phyloP scores from a whole-genome alignment of 768 basidiomycete genomes.

The Naematelia encephala region DNA sequence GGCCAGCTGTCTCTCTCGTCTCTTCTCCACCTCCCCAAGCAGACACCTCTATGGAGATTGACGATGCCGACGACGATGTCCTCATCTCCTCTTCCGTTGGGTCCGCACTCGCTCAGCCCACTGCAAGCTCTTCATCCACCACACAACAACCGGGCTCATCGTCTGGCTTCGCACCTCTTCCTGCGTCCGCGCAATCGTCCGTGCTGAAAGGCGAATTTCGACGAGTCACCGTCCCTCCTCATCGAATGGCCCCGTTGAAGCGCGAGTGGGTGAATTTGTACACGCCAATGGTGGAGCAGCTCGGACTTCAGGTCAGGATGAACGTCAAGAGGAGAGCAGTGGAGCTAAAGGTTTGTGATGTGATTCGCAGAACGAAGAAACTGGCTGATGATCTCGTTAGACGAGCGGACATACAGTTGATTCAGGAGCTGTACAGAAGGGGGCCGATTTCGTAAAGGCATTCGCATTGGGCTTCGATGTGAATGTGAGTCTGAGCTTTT shows the following conservation, averaged over 20 bases:
- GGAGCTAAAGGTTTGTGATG: slow-evolving; percentile 77
- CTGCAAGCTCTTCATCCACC: slow-evolving; percentile 3
- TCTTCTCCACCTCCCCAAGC: slow-evolving; percentile 10
- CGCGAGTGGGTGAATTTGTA: slow-evolving; percentile 96
- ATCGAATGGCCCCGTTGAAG: slow-evolving; percentile 95
- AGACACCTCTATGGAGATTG: slow-evolving; percentile 30
- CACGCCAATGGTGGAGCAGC: slow-evolving; percentile 88
- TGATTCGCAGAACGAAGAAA: not conserved
- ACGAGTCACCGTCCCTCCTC: slow-evolving; percentile 86
- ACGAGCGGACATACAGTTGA: slow-evolving; percentile 94
- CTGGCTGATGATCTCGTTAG: slow-evolving; percentile 48
- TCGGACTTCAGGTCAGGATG: slow-evolving; percentile 95
- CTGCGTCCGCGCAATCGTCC: slow-evolving; percentile 58
- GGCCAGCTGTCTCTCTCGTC: slow-evolving; percentile 43
- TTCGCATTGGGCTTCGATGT: slow-evolving; percentile 93
- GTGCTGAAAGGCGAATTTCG: slow-evolving; percentile 77
- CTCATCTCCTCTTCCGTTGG: slow-evolving; percentile 58
- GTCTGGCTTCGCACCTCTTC: slow-evolving; percentile 65
- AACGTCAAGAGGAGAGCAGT: slow-evolving; percentile 84
- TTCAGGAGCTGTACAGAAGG: slow-evolving; percentile 88
- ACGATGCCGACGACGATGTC: slow-evolving; percentile 61
- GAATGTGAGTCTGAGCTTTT: slow-evolving; percentile 59
- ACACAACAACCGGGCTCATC: slow-evolving; percentile 49
- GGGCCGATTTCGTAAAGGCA: slow-evolving; percentile 94
- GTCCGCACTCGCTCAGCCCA: slow-evolving; percentile 51